Base-by-base conservation (phyloP, 352 stramenopile genomes). In the Phytophthora podocarpi region DNA sequence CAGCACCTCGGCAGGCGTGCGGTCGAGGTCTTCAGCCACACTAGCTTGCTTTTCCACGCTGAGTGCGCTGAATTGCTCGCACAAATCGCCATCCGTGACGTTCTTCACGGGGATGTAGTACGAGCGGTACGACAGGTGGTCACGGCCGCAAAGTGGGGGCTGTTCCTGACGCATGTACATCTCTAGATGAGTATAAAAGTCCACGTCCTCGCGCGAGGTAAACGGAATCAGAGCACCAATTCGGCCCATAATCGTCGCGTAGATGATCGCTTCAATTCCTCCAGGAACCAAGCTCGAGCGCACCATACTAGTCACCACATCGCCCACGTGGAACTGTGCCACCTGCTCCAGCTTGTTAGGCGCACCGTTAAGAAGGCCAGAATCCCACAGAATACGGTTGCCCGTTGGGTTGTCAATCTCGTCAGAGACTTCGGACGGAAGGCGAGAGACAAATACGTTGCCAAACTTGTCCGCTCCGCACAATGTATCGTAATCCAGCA, bases 51-150 rank as follows among this genome's bases (percentile, higher is more conserved):
- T 98, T 48, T 98, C 91, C 18, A 87, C 79, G 15, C 90, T 88
- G 18, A 99, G 82, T 36, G 77, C 68, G 26, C 82, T 87, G 65
- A 98, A 99, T 60, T 98, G 91, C 65, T 99, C 96, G 71, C 97
- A 99, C 12, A 99, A 76, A 68, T 99, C 97, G 21, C 97, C 97
- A 75, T 99, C 98, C 23, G 98, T 94, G 20, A 99, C 89, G 66
- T 98, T 97, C 80, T 99, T 99, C 26, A 99, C 94, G 5, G 98
- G 98, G 27, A 98, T 93, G 75, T 98, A 99, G 68, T 98, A 99
- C 60, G 95, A 99, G 13, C 98, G 87, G 76, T 98, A 99, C 20
- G 93, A 97, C 36, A 98, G 74, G 61, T 99, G 97, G 70, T 99
- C 98, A 40, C 97, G 89, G 7, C 97, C 97, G 43, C 91, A 93